Conservation (phyloP, 768 basidiomycete species). For the Amanita brunnescens region DNA sequence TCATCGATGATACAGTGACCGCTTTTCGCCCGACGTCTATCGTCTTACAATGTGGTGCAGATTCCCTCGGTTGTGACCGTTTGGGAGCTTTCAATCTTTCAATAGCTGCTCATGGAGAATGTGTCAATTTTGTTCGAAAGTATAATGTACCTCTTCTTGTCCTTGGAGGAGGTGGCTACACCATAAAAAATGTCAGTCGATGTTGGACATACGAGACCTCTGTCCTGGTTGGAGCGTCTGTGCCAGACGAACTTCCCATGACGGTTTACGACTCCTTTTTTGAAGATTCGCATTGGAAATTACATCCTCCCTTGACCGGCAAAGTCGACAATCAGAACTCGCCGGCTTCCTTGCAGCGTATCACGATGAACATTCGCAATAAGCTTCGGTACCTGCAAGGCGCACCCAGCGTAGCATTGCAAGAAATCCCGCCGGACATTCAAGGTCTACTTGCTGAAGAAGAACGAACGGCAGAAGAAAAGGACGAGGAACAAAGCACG, state of each 20-base stretch:
- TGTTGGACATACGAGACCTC: slow-evolving; percentile 99
- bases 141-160: slow-evolving; percentile 89
- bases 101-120: slow-evolving; percentile 96
- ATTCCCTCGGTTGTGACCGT: slow-evolving; percentile 90
- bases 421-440: slow-evolving; percentile 91
- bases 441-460: slow-evolving; percentile 70
- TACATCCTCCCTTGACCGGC: slow-evolving; percentile 87
- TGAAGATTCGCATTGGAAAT: slow-evolving; percentile 81
- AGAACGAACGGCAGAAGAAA: slow-evolving; percentile 57
- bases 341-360: slow-evolving; percentile 71
- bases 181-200: slow-evolving; percentile 93
- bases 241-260: slow-evolving; percentile 81
- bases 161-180: slow-evolving; percentile 93
- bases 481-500: slow-evolving; percentile 56
- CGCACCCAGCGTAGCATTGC: slow-evolving; percentile 94
- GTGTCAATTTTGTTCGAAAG: slow-evolving; percentile 91
- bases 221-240: slow-evolving; percentile 73
- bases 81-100: slow-evolving; percentile 96
- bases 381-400: slow-evolving; percentile 90
- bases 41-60: slow-evolving; percentile 95
- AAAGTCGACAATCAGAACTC: slow-evolving; percentile 94
- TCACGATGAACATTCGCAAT: slow-evolving; percentile 76
- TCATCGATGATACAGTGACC: slow-evolving; percentile 89
- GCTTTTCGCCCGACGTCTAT: slow-evolving; percentile 85
- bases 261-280: slow-evolving; percentile 94